Evolutionary conservation across 129 eudicot genomes (phyloP), one percentile per base, ranked within the genome.

Genomic region (Chrysanthemum makinoi): DNA sequence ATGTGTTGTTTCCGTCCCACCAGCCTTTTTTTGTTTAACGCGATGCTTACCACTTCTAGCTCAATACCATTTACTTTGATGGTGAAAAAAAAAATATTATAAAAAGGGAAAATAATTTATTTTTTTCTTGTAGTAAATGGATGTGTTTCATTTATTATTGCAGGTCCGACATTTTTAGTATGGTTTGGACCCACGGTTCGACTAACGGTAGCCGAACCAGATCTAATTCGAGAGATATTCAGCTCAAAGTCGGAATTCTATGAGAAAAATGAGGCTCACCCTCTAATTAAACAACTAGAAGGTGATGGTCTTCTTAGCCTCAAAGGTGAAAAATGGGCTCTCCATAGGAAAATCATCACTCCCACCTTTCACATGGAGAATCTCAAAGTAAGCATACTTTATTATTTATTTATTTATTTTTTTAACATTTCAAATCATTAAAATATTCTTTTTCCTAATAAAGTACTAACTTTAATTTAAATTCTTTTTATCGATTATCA

Each of bases 311-410:
- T 93, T 35, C 81, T 93, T 18, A 93, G 91, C 56, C 98, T 93
- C 74, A 93, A 89, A 62, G 96, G 96, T 50, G 89, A 87, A 68
- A 89, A 89, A 93, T 89, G 98, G 98, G 96, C 98, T 80, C 95
- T 81, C 76, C 98, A 89, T 58, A 81, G 98, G 43, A 93, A 87
- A 83, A 93, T 89, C 80, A 93, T 93, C 60, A 86, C 96, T 20
- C 98, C 98, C 39, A 85, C 89, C 72, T 93, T 93, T 83, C 92
- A 89, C 84, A 83, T 88, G 85, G 96, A 93, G 68, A 93, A 93
- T 84, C 96, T 93, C 74, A 93, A 93, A 85, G 96, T 89, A 80
- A 73, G 80, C 51, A n/a, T 11, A 48, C 72, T 65, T 69, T 47
- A 60, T 60, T 72, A 60, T 60, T 72, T 20, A 20, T 20, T 20